Percentiles rank a stretch among this genome's conserved stretches.
phyloP scores from a whole-genome alignment of 2,329 filamentous ascomycete species.

The Talaromyces verruculosus region DNA sequence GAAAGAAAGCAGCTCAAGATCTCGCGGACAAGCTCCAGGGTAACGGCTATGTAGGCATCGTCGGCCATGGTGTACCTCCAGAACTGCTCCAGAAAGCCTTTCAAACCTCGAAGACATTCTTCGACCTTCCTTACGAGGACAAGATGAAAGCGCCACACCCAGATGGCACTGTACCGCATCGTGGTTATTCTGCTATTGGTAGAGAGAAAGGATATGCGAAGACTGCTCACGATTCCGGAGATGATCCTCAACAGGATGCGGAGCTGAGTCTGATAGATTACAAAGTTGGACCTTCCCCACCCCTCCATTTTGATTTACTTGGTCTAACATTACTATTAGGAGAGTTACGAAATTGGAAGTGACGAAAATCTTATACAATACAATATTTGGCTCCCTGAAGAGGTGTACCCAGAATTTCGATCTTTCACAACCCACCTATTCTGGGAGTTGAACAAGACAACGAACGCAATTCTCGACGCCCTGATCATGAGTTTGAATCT shows the following conservation, averaged over 20 bases:
- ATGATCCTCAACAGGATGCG: conserved; percentile 40
- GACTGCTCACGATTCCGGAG: conserved; percentile 37
- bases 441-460: conserved; percentile 44
- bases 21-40: conserved; percentile 27
- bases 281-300: conserved; percentile 40
- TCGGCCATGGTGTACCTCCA: conserved; percentile 42
- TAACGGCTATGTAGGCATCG: conserved; percentile 45
- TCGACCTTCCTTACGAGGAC: conserved; percentile 40
- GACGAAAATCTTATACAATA: conserved; percentile 44
- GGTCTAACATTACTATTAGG: conserved; percentile 24
- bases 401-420: conserved; percentile 47
- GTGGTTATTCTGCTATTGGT: conserved; percentile 53
- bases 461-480: conserved; percentile 44
- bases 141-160: conserved; percentile 50
- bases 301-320: not conserved
- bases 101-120: conserved; percentile 40
- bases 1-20: conserved; percentile 36
- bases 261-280: conserved; percentile 46
- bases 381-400: conserved; percentile 52
- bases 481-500: conserved; percentile 50
- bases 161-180: conserved; percentile 46
- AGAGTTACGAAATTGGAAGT: conserved; percentile 51
- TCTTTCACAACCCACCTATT: conserved; percentile 39
- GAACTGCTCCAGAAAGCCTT: conserved; percentile 42
- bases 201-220: conserved; percentile 51